Evolutionary conservation across 805 yeast species (phyloP), one percentile per base, ranked within the genome.

Genomic region (Torulaspora microellipsoides): DNA sequence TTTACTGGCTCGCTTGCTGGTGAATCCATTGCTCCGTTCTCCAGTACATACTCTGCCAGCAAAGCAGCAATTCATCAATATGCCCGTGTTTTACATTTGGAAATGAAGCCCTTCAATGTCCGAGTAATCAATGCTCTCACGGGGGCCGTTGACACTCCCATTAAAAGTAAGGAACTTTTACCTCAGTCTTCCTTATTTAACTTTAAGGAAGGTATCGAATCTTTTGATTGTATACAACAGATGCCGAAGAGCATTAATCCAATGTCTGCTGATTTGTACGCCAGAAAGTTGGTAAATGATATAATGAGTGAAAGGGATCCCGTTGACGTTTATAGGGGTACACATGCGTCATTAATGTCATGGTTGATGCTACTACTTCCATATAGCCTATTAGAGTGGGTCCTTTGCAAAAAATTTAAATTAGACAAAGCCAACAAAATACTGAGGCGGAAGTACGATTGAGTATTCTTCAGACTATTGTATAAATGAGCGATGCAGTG

Each of bases 31-130:
- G 79, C 85, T 66, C 95, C 95, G 17, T 84, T 80, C 60, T 78
- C 82, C 1, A 70, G 82, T 12, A 68, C 80, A 25, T 85, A 85
- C 58, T 73, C 81, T 27, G 72, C 90, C 1, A 60, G 83, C 1
- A 85, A 85, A 55, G 87, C 90, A 5, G 90, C 91, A 0, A 78
- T 85, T 45, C 87, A 83, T 51, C 81, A 77, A 52, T 85, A 80
- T 56, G 84, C 87, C 0, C 73, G 77, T 32, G 73, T 73, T 2
- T 65, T 85, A 43, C 75, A 81, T 40, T 57, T 80, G 20, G 95
- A 85, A 62, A 60, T 85, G 73, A 76, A 77, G 58, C 84, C 87
- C 3, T 81, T 83, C 54, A 84, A 75, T 12, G 91, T 85, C 6
- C 70, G 78, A 39, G 91, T 85, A 0, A 69, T 83, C 47, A 81